These are phyloP conservation scores for Chloranthus sessilifolius DNA, from an alignment of 164 flowering plant genomes.

Conservation along the genomic window DNA sequence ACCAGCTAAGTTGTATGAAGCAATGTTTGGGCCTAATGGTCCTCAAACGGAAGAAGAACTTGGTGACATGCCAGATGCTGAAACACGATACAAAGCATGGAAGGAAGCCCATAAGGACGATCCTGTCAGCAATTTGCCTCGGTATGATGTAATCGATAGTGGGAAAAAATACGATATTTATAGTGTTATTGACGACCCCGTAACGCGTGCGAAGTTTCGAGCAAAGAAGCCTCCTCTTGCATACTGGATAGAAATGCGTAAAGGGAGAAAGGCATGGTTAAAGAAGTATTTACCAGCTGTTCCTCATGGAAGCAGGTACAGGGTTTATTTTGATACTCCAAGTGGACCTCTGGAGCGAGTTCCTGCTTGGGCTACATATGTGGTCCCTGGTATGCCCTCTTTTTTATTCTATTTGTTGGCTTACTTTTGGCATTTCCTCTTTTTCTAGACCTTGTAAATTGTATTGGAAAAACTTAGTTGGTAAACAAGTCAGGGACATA, in stretches of 20 bases:
- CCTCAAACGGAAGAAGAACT: slow-evolving; percentile 85
- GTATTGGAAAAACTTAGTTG: too few species aligned
- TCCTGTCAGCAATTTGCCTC: slow-evolving; percentile 65
- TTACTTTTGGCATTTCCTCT: too few species aligned
- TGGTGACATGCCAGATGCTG: slow-evolving; percentile 79
- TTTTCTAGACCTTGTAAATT: too few species aligned
- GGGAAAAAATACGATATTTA: slow-evolving; percentile 71
- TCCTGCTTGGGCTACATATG: slow-evolving; percentile 99
- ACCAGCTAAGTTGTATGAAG: slow-evolving; percentile 80
- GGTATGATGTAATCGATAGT: slow-evolving; percentile 68
- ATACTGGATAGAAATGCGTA: slow-evolving; percentile 89
- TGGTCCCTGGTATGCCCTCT: slow-evolving; percentile 76
- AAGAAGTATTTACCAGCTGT: slow-evolving; percentile 76
- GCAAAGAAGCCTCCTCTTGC: slow-evolving; percentile 71
- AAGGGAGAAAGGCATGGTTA: slow-evolving; percentile 95
- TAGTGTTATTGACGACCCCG: slow-evolving; percentile 58
- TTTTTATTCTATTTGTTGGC: not conserved
- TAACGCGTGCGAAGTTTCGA: slow-evolving; percentile 53
- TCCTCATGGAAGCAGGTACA: slow-evolving; percentile 91
- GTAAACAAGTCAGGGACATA: too few species aligned
- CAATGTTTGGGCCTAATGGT: slow-evolving; percentile 95
- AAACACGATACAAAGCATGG: slow-evolving; percentile 79
- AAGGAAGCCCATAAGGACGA: slow-evolving; percentile 85
- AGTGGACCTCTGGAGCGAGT: slow-evolving; percentile 84
- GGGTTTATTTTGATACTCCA: slow-evolving; percentile 93